Evolutionary conservation across 495 filamentous ascomycete genomes (phyloP), one percentile per base, ranked within the genome.

Genomic region (Amorphotheca resinae): DNA sequence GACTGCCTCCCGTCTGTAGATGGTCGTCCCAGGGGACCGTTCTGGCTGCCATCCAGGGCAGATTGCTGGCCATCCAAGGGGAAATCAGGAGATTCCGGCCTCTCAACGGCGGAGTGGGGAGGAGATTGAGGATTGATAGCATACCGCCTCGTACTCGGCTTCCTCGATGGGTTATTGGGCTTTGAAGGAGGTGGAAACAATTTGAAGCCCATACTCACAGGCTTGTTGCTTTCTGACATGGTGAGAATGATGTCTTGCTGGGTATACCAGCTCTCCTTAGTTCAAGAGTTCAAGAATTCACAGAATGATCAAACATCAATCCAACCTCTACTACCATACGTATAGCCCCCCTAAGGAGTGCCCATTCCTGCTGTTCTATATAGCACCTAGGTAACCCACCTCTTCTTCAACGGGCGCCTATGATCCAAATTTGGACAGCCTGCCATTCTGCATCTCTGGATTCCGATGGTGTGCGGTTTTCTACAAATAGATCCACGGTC

Each of bases 141-240:
- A 44, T 51, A 31, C 26, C 45, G 41, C n/a, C 46, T 40, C 7
- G 42, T 34, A 43, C 54, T 57, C 25, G 47, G 45, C 22, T 41
- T 50, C 37, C 49, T 44, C 23, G 42, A 34, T n/a, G 48, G 33
- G 28, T 40, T 49, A 28, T 35, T 50, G 33, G 42, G 46, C 34
- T 50, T 49, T 41, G 59, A 59, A 9, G 67, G 62, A 21, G 66
- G 64, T 15, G 73, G 59, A 38, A 77, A 76, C 35, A 77, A 56
- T 50, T 73, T 68, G 42, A 77, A 69, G 44, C 66, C 64, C 49
- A 53, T 52, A 41, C 50, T 62, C 23, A 55, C 45, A 30, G 52
- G 48, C 58, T 48, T 35, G 4, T 15, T 18, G 14, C 17, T 37
- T 21, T 37, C 34, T 16, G 34, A 6, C 34, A 37, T 37, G 9